phyloP scores from a whole-genome alignment of 2,329 filamentous ascomycete genomes.

The Fusarium keratoplasticum region DNA sequence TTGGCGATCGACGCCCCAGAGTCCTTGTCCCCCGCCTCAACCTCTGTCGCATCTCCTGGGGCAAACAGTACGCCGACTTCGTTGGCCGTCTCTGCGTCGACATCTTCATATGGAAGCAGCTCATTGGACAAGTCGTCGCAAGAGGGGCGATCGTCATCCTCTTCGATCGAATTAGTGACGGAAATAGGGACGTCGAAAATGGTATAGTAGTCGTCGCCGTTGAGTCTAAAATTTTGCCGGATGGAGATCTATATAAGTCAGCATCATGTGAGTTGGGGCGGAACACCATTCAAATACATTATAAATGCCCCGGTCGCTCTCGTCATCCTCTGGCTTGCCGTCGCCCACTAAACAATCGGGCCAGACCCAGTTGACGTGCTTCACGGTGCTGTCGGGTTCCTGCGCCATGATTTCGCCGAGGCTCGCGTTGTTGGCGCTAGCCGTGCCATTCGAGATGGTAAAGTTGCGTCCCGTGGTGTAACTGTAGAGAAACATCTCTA shows the following conservation, averaged over 20 bases:
- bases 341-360: slow-evolving; percentile 75
- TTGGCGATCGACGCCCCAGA: slow-evolving; percentile 17
- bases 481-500: slow-evolving; percentile 76
- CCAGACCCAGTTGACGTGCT: slow-evolving; percentile 80
- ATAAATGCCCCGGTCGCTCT: slow-evolving; percentile 67
- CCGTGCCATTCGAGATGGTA: slow-evolving; percentile 74
- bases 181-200: slow-evolving; percentile 77
- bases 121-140: slow-evolving; percentile 66
- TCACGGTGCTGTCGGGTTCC: slow-evolving; percentile 76
- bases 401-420: slow-evolving; percentile 68
- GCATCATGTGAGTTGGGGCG: background rate
- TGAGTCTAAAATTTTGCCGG: slow-evolving; percentile 76
- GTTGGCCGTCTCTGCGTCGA: slow-evolving; percentile 57
- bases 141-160: slow-evolving; percentile 53
- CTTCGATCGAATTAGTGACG: slow-evolving; percentile 72
- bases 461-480: slow-evolving; percentile 73
- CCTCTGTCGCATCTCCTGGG: slow-evolving; percentile 60
- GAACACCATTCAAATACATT: slow-evolving; percentile 61
- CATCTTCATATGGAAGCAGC: slow-evolving; percentile 58
- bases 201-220: slow-evolving; percentile 73
- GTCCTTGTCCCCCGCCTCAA: slow-evolving; percentile 46
- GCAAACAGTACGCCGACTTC: slow-evolving; percentile 62
- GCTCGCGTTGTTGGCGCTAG: slow-evolving; percentile 62
- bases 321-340: slow-evolving; percentile 57
- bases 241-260: slow-evolving; percentile 68